Evolutionary conservation across 2,329 filamentous ascomycete genomes (phyloP).

Genomic region (Sarocladium strictum): DNA sequence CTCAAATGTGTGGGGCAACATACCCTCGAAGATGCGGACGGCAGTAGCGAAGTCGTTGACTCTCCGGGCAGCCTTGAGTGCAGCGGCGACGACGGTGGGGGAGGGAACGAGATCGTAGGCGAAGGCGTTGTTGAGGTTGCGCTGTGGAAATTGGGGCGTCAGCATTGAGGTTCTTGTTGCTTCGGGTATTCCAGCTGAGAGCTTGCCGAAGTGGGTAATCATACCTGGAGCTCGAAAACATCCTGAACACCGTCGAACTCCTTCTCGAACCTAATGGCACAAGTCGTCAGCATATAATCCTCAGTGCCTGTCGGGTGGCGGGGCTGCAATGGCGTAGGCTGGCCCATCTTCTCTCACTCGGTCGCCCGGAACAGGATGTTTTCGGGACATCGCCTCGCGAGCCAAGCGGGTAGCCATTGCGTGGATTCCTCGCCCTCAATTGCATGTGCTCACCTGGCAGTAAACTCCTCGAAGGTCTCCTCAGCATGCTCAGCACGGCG

Average conservation of each 20-base stretch:
- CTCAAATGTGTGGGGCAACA: conserved; percentile 23
- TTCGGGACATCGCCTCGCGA: background rate
- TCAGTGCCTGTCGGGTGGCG: background rate
- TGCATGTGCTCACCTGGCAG: conserved; percentile 68
- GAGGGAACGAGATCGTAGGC: conserved; percentile 99
- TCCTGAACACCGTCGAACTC: conserved; percentile 97
- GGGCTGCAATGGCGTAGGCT: background rate
- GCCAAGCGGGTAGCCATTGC: background rate
- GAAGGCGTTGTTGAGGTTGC: conserved; percentile 99
- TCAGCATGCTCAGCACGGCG: conserved; percentile 65
- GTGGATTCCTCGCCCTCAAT: background rate
- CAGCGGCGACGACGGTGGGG: conserved; percentile 81
- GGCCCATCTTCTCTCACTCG: background rate
- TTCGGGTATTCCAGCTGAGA: conserved; percentile 2
- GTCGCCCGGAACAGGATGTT: background rate
- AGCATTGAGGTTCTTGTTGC: background rate
- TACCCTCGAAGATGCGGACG: conserved; percentile 98
- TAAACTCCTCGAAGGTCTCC: conserved; percentile 99
- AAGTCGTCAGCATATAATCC: conserved; percentile 22
- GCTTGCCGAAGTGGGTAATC: conserved; percentile 23
- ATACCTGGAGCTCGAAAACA: conserved; percentile 98
- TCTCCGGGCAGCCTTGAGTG: conserved; percentile 86
- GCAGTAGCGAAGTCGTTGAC: conserved; percentile 99
- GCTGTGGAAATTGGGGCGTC: conserved; percentile 33
- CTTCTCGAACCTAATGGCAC: conserved; percentile 81